Evolutionary conservation across 495 filamentous ascomycete species (phyloP).

Genomic region (Podospora pseudocomata): DNA sequence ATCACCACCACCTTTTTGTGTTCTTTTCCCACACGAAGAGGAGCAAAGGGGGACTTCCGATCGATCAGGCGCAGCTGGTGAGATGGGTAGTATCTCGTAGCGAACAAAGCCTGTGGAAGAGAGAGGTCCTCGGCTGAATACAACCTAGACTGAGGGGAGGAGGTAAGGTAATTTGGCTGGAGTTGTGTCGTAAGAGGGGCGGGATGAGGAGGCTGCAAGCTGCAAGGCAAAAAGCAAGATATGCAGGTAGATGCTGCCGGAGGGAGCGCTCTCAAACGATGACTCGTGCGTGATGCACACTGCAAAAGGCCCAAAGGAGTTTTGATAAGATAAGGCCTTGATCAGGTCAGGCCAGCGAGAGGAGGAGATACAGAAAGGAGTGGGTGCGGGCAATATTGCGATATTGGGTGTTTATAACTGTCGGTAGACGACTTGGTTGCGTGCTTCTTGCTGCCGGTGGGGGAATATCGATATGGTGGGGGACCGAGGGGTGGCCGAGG

Average conservation of each 20-base stretch:
- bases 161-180: not conserved
- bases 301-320: slow-evolving; percentile 13
- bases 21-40: not conserved
- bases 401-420: not conserved
- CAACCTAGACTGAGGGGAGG: not conserved
- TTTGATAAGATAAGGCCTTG: not conserved
- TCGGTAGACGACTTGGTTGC: not conserved
- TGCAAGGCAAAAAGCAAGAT: slow-evolving; percentile 11
- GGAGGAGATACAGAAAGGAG: not conserved
- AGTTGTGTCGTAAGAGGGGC: not conserved
- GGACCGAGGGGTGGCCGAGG: not conserved
- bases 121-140: not conserved
- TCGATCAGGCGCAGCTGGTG: not conserved
- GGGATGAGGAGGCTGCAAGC: slow-evolving; percentile 8
- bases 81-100: not conserved
- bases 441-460: not conserved
- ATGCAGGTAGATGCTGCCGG: slow-evolving; percentile 4
- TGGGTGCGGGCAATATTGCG: slow-evolving; percentile 1
- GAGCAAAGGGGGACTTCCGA: not conserved
- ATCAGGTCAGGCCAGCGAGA: not conserved
- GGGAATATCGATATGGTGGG: too few relatives aligned
- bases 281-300: slow-evolving; percentile 8
- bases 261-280: not conserved
- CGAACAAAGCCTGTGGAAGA: not conserved
- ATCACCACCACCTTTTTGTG: slow-evolving; percentile 1